Evolutionary conservation across 371 early-diverging fungal species (phyloP), one percentile per base, ranked within the genome.

Genomic region (Neoconidiobolus thromboides): DNA sequence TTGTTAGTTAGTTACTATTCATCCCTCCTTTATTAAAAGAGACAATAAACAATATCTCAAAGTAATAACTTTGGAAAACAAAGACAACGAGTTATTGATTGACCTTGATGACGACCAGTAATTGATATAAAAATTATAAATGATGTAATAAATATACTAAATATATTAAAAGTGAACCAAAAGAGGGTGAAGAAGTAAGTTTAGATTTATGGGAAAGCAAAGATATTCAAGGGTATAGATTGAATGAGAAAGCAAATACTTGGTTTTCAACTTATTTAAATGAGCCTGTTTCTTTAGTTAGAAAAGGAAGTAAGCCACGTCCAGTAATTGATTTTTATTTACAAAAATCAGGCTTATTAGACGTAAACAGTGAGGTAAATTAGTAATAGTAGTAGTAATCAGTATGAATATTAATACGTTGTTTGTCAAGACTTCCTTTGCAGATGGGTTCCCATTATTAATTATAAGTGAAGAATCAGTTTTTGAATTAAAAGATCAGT

Each of bases 401-500:
- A 14, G 4, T 3, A 3, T 14, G 3, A 14, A 2, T 10, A 15
- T 37, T 0, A 9, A 14, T 36, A 12, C 43, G 14, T 37, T 43
- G 44, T 48, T 3, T 38, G 60, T 6, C 9, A 56, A 73, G 71
- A 66, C 68, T 26, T 68, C 65, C 1, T 71, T 71, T 48, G 65
- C 71, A 3, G 73, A 73, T 55, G 64, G 57, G 52, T 71, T 55
- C 62, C 73, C 73, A 7, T 61, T 73, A 59, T 60, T 71, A n/a
- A 50, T 67, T 48, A 37, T 68, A 15, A 64, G 67, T 0, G 65
- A 71, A 47, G 70, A 69, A 44, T 73, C 73, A 0, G 52, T 73
- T 48, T 4, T 44, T 5, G 68, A 68, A 39, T 57, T 73, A 42
- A 68, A 73, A 60, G 62, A 64, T 42, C 15, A 46, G n/a, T 15